Conservation (phyloP, 805 yeast species). For the Wickerhamiella siamensis region DNA sequence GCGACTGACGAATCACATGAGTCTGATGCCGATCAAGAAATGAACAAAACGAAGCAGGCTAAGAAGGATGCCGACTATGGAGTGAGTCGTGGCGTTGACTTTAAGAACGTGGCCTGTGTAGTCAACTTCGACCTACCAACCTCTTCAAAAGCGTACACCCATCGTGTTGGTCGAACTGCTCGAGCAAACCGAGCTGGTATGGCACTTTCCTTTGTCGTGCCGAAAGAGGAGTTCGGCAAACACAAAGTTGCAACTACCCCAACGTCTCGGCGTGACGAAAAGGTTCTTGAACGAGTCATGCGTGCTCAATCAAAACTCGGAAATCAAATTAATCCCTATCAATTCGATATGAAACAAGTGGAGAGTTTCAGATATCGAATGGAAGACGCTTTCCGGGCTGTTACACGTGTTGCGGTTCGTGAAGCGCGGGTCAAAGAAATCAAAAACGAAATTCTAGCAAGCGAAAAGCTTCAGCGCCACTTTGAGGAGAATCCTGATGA, state of each 20-base stretch:
- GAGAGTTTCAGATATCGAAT: conserved; percentile 93
- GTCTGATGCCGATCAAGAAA: conserved; percentile 16
- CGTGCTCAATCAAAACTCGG: conserved; percentile 65
- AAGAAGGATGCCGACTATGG: conserved; percentile 49
- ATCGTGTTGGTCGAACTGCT: conserved; percentile 94
- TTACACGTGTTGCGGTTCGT: conserved; percentile 74
- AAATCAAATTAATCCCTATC: conserved; percentile 59
- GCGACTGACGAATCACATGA: conserved; percentile 87
- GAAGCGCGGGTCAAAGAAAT: conserved; percentile 88
- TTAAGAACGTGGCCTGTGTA: conserved; percentile 91
- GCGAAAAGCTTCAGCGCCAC: conserved; percentile 82
- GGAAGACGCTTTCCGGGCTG: conserved; percentile 94
- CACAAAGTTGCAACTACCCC: conserved; percentile 66
- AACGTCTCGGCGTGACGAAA: conserved; percentile 73
- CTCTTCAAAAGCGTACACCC: conserved; percentile 77
- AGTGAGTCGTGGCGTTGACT: conserved; percentile 94
- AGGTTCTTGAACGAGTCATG: conserved; percentile 59
- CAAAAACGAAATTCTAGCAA: conserved; percentile 70
- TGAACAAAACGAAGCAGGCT: conserved; percentile 9
- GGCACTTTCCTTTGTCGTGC: conserved; percentile 84
- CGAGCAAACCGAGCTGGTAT: conserved; percentile 94
- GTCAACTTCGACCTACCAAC: conserved; percentile 88
- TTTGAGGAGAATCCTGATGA: conserved; percentile 97
- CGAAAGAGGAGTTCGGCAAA: conserved; percentile 69
- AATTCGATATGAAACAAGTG: conserved; percentile 80